Percentiles rank a stretch among this genome's conserved stretches.
These are phyloP conservation scores for Vicia faba DNA, from an alignment of 306 rosid species.

Conservation along the genomic window DNA sequence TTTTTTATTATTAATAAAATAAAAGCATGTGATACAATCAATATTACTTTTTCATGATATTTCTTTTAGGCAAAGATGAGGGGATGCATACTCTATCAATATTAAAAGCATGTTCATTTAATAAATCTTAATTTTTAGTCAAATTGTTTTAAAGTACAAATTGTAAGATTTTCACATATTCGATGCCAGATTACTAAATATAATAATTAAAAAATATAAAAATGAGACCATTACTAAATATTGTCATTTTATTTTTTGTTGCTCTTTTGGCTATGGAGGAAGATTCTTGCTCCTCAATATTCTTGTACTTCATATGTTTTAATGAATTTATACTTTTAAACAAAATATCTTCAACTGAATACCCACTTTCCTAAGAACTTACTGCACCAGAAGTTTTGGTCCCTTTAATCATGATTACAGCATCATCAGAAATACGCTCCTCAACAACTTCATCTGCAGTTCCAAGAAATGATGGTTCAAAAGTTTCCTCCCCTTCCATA, in stretches of 20 bases:
- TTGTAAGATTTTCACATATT: too few species aligned
- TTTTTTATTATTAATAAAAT: too few species aligned
- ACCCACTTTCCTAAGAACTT: slow-evolving; percentile 41
- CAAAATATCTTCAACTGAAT: neutral
- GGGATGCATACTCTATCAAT: too few species aligned
- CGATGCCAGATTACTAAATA: too few species aligned
- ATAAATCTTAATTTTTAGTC: too few species aligned
- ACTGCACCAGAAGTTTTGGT: slow-evolving; percentile 88
- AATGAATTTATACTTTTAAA: neutral
- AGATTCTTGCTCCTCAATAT: slow-evolving; percentile 20
- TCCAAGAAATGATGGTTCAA: slow-evolving; percentile 92
- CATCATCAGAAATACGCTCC: slow-evolving; percentile 92
- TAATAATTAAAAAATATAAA: too few species aligned
- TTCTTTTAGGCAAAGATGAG: too few species aligned
- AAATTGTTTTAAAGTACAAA: too few species aligned
- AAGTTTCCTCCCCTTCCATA: slow-evolving; percentile 99
- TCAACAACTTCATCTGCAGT: slow-evolving; percentile 95
- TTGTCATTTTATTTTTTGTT: slow-evolving; percentile 1
- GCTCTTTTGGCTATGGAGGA: neutral
- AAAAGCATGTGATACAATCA: too few species aligned
- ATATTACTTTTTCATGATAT: too few species aligned
- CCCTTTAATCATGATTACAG: slow-evolving; percentile 87
- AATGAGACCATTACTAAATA: too few species aligned
- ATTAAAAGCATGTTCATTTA: too few species aligned
- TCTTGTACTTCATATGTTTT: neutral